These are phyloP conservation scores for Asterionellopsis glacialis DNA, from an alignment of 108 stramenopile genomes.

Conservation along the genomic window DNA sequence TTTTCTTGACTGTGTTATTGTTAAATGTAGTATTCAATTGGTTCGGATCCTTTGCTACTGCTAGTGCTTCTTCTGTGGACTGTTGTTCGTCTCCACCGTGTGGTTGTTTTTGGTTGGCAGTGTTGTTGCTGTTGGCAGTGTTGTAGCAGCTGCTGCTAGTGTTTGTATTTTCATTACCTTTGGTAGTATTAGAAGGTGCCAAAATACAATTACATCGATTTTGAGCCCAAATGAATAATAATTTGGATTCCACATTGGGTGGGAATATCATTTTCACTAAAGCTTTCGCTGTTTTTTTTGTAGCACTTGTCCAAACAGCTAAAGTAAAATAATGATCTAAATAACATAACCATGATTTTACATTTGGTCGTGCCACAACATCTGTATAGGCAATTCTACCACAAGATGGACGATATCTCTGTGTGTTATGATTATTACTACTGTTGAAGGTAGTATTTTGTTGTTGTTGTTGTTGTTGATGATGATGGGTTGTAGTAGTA, in stretches of 20 bases:
- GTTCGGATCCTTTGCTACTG: too few species aligned
- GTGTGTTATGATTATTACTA: too few species aligned
- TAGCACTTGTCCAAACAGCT: conserved; percentile 82
- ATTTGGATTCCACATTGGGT: conserved; percentile 24
- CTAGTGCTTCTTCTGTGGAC: too few species aligned
- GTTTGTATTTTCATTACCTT: background rate
- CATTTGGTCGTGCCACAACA: conserved; percentile 57
- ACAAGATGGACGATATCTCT: conserved; percentile 33
- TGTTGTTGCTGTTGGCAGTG: too few species aligned
- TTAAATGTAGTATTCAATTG: too few species aligned
- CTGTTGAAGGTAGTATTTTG: too few species aligned
- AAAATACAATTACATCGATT: conserved; percentile 21
- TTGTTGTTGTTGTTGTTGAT: too few species aligned
- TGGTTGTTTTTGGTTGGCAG: too few species aligned
- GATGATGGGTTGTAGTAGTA: too few species aligned
- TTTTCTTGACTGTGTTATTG: too few species aligned
- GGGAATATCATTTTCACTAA: conserved; percentile 53
- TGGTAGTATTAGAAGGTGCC: background rate
- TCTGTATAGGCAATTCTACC: conserved; percentile 55
- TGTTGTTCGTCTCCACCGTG: too few species aligned
- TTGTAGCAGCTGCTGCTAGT: too few species aligned
- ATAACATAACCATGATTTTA: conserved; percentile 35
- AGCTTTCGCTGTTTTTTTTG: conserved; percentile 50
- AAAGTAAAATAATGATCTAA: conserved; percentile 55
- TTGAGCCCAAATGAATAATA: conserved; percentile 78